These are phyloP conservation scores for Phyllosticta paracitricarpa DNA, from an alignment of 2,329 filamentous ascomycete species.

Conservation along the genomic window DNA sequence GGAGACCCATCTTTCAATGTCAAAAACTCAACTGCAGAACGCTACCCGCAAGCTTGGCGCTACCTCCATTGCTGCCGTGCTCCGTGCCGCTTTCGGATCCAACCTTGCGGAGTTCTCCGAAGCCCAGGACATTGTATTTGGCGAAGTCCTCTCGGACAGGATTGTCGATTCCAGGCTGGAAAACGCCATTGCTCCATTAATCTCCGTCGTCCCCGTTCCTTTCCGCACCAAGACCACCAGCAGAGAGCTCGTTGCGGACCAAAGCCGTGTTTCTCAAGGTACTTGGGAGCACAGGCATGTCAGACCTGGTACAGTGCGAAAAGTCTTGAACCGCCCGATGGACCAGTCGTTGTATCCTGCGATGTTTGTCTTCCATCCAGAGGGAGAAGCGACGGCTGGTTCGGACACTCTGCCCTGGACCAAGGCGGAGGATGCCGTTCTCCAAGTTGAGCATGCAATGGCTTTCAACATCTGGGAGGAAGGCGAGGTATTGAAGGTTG, in stretches of 20 bases:
- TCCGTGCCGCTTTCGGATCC: slow-evolving; percentile 18
- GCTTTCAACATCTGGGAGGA: slow-evolving; percentile 29
- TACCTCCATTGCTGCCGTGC: slow-evolving; percentile 14
- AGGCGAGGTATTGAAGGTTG: slow-evolving; percentile 15
- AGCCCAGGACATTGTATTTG: slow-evolving; percentile 17
- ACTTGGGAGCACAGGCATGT: slow-evolving; percentile 20
- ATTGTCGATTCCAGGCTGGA: slow-evolving; percentile 20
- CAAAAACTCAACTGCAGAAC: slow-evolving; percentile 1
- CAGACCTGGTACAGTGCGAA: slow-evolving; percentile 22
- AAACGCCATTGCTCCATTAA: slow-evolving; percentile 22
- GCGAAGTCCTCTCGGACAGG: slow-evolving; percentile 17
- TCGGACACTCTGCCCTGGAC: slow-evolving; percentile 16
- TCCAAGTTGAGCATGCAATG: slow-evolving; percentile 33
- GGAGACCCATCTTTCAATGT: background rate
- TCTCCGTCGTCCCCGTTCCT: slow-evolving; percentile 26
- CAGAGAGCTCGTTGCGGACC: slow-evolving; percentile 18
- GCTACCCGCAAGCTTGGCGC: slow-evolving; percentile 14
- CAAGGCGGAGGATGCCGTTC: slow-evolving; percentile 22
- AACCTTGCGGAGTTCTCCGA: slow-evolving; percentile 13
- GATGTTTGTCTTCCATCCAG: slow-evolving; percentile 24
- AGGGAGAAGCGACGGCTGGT: slow-evolving; percentile 1
- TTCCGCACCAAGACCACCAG: slow-evolving; percentile 19
- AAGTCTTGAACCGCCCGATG: slow-evolving; percentile 18
- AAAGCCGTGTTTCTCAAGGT: slow-evolving; percentile 18
- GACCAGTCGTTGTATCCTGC: slow-evolving; percentile 23